Conservation (phyloP, 2,329 filamentous ascomycete genomes). For the Botrytis medusae region DNA sequence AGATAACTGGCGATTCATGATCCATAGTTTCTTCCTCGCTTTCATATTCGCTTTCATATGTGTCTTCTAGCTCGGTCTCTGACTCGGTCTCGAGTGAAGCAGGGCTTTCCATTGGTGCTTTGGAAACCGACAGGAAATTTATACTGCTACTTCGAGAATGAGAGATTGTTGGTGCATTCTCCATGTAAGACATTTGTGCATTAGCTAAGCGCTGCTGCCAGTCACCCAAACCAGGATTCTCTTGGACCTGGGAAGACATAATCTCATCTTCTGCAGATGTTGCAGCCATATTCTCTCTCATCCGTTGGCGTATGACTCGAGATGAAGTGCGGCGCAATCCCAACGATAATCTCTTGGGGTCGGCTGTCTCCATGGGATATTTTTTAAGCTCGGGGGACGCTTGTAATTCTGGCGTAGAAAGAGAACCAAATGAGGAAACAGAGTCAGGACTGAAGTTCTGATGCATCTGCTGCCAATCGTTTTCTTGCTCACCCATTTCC, state of each 20-base stretch:
- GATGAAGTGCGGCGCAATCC: constrained; percentile 43
- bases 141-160: constrained; percentile 43
- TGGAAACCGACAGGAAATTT: constrained; percentile 45
- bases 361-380: neutral
- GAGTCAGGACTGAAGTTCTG: constrained; percentile 47
- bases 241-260: constrained; percentile 34
- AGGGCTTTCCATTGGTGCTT: constrained; percentile 49
- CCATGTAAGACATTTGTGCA: constrained; percentile 48
- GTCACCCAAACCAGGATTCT: constrained; percentile 41
- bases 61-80: constrained; percentile 22
- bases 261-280: constrained; percentile 37
- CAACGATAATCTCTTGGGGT: constrained; percentile 42
- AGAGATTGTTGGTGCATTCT: constrained; percentile 41
- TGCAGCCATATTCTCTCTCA: constrained; percentile 39
- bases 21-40: constrained; percentile 14
- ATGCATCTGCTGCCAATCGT: constrained; percentile 59
- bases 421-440: constrained; percentile 31
- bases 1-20: neutral
- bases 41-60: neutral
- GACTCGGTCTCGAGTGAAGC: constrained; percentile 53
- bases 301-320: constrained; percentile 43
- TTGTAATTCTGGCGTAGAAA: constrained; percentile 31
- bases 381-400: constrained; percentile 33
- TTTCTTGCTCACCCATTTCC: constrained; percentile 61
- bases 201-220: constrained; percentile 50